Conservation (phyloP, 2,329 filamentous ascomycete genomes). For the Plectosphaerella plurivora region DNA sequence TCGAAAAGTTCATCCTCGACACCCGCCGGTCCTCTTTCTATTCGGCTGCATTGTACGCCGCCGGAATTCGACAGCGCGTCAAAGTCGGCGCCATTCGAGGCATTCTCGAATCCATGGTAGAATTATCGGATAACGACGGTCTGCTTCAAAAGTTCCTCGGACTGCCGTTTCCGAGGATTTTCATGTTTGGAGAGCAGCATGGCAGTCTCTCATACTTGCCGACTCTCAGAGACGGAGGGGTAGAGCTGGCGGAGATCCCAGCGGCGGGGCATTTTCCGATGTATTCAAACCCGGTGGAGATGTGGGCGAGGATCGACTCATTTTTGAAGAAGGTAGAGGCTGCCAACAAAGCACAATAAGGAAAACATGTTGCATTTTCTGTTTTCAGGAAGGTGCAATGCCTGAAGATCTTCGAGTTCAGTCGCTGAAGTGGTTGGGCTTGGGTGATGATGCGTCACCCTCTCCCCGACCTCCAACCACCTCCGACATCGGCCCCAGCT, state of each 20-base stretch:
- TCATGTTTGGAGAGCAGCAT: constrained; percentile 14
- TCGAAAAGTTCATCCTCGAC: constrained; percentile 7
- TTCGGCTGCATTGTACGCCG: constrained; percentile 11
- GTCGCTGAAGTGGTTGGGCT: no score
- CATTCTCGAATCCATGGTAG: constrained; percentile 20
- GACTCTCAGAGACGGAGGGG: constrained; percentile 4
- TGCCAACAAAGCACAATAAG: no score
- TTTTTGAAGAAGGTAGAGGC: not conserved
- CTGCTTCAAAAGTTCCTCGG: constrained; percentile 12
- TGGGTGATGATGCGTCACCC: no score
- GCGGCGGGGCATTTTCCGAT: constrained; percentile 18
- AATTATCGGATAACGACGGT: constrained; percentile 12
- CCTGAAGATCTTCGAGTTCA: no score
- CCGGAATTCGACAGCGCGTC: constrained; percentile 10
- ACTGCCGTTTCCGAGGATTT: constrained; percentile 12
- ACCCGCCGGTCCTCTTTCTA: constrained; percentile 9
- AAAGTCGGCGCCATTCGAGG: constrained; percentile 10
- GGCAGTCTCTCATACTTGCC: constrained; percentile 11
- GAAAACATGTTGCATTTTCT: no score
- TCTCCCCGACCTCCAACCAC: no score
- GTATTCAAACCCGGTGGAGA: constrained; percentile 17
- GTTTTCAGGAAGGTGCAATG: no score
- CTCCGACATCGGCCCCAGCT: no score
- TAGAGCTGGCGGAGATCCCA: constrained; percentile 16
- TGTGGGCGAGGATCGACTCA: constrained; percentile 1